These are phyloP conservation scores for Colletotrichum tamarilloi DNA, from an alignment of 2,329 filamentous ascomycete genomes.

Conservation along the genomic window DNA sequence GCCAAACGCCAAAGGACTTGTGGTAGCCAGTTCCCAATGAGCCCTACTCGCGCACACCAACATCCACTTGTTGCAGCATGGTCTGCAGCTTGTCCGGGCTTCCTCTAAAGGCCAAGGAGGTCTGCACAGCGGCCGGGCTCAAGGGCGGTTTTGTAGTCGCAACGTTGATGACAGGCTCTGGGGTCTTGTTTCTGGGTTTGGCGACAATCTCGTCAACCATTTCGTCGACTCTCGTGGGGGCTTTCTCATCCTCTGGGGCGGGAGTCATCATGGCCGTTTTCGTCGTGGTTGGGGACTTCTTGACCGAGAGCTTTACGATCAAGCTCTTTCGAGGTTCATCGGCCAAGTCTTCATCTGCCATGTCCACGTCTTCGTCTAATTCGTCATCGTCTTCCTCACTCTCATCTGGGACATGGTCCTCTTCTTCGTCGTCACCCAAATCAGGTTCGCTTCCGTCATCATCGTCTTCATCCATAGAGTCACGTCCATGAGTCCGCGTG, in stretches of 20 bases:
- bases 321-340: constrained; percentile 66
- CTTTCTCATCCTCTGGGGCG: constrained; percentile 15
- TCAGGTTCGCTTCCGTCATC: constrained; percentile 75
- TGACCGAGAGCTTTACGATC: constrained; percentile 78
- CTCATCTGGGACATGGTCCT: constrained; percentile 73
- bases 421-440: constrained; percentile 79
- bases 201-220: constrained; percentile 21
- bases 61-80: constrained; percentile 45
- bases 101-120: constrained; percentile 68
- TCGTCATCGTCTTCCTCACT: constrained; percentile 68
- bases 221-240: not conserved
- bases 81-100: constrained; percentile 68
- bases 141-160: constrained; percentile 38
- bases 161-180: constrained; percentile 31
- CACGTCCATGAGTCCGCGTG: constrained; percentile 47
- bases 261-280: constrained; percentile 20
- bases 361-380: constrained; percentile 66
- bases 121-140: constrained; percentile 49
- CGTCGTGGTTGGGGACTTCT: constrained; percentile 47
- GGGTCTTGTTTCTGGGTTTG: constrained; percentile 24
- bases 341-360: constrained; percentile 64
- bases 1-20: constrained; percentile 26
- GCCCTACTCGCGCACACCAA: constrained; percentile 43
- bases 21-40: not conserved
- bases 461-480: constrained; percentile 71